Evolutionary conservation across 345 rosid species (phyloP), one percentile per base, ranked within the genome.

Genomic region (Acer negundo): DNA sequence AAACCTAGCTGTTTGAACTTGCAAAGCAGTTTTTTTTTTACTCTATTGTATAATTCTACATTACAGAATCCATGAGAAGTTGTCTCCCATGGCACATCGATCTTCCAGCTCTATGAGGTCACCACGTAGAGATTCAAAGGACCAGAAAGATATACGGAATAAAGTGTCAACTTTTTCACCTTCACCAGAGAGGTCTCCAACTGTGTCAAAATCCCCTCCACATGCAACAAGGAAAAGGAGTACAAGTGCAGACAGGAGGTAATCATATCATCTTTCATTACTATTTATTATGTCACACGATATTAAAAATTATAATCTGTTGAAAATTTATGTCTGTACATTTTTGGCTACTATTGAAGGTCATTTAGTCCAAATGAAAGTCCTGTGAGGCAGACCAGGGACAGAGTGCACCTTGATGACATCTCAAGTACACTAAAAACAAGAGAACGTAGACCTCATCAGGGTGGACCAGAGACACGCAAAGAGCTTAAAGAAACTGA

Each of bases 161-260:
- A 79, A 22, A 69, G 59, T 13, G 40, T 63, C 81, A 23, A 74
- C 64, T 8, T 64, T 72, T 19, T 85, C 88, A 28, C 80, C 76
- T 63, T 75, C 87, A 61, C 81, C 69, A 12, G 67, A 75, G 66
- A 77, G 78, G 73, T 83, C 87, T 67, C 80, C 84, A 40, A 10
- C 20, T 62, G 56, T 46, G 44, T 69, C 70, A 19, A 69, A 79
- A 53, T 78, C 84, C 55, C 80, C 86, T 63, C 73, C 76, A 24
- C 64, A 6, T 47, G 7, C 35, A 28, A 20, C 56, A 17, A 74
- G 81, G 74, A 81, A 76, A 11, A 78, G 69, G 66, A 76, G 75
- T 79, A 64, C 70, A 56, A 73, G 83, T 38, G 78, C 82, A 58
- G 84, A 80, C 47, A 59, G 74, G 78, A 85, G 92, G 90, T 89